Evolutionary conservation across 2,329 filamentous ascomycete species (phyloP).

Genomic region (Ophiocordyceps robertsii): DNA sequence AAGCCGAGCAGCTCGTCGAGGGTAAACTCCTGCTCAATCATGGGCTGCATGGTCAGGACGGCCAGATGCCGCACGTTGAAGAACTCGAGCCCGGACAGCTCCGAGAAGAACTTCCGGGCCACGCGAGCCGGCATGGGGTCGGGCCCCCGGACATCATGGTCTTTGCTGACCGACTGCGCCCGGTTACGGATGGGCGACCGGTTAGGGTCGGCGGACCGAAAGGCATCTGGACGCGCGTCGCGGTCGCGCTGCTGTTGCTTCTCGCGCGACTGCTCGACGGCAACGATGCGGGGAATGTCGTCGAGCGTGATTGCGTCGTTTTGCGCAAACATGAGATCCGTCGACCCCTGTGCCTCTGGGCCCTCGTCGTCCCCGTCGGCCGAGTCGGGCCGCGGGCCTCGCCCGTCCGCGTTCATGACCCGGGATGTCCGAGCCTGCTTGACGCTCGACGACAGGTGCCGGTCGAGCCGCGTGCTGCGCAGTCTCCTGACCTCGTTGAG

Average conservation of each 20-base stretch:
- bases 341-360: slow-evolving; percentile 34
- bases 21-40: slow-evolving; percentile 83
- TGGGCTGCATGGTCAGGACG: slow-evolving; percentile 85
- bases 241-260: slow-evolving; percentile 58
- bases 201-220: slow-evolving; percentile 30
- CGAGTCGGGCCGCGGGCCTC: slow-evolving; percentile 62
- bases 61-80: slow-evolving; percentile 95
- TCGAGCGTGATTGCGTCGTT: slow-evolving; percentile 88
- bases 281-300: slow-evolving; percentile 91
- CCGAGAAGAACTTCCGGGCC: slow-evolving; percentile 82
- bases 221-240: slow-evolving; percentile 46
- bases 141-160: slow-evolving; percentile 33
- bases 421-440: slow-evolving; percentile 81
- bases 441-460: slow-evolving; percentile 85
- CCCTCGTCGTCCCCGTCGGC: slow-evolving; percentile 44
- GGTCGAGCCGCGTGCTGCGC: slow-evolving; percentile 85
- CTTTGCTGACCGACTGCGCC: slow-evolving; percentile 42
- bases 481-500: slow-evolving; percentile 88
- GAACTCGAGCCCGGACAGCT: slow-evolving; percentile 87
- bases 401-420: slow-evolving; percentile 57
- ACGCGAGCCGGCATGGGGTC: slow-evolving; percentile 41
- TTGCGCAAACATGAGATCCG: slow-evolving; percentile 76
- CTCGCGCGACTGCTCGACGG: slow-evolving; percentile 87
- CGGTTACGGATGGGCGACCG: slow-evolving; percentile 55
- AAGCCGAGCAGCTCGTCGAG: slow-evolving; percentile 84